A percentile compares a stretch with the other conserved stretches of the same genome.
Conservation (phyloP, 2,329 filamentous ascomycete species). For the Cryphonectria nitschkei region DNA sequence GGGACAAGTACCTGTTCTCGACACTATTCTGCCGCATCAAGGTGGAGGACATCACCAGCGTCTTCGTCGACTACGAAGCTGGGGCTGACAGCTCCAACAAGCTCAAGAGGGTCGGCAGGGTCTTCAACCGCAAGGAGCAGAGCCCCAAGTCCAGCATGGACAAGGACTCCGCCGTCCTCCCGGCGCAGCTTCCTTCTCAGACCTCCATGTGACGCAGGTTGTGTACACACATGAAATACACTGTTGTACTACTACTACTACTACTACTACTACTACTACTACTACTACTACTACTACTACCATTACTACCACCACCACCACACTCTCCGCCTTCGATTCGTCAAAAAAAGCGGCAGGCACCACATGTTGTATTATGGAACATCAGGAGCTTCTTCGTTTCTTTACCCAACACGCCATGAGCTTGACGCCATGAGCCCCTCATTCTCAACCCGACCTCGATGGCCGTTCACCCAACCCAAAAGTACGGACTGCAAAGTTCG, state of each 20-base stretch:
- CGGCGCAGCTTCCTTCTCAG: slow-evolving; percentile 13
- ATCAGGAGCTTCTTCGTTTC: slow-evolving; percentile 1
- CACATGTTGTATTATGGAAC: slow-evolving; percentile 19
- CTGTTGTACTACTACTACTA: neutral
- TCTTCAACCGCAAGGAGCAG: slow-evolving; percentile 57
- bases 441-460: slow-evolving; percentile 14
- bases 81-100: slow-evolving; percentile 52
- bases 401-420: slow-evolving; percentile 10
- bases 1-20: slow-evolving; percentile 92
- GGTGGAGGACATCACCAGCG: slow-evolving; percentile 60
- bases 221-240: neutral
- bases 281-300: neutral
- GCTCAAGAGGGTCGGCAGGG: slow-evolving; percentile 59
- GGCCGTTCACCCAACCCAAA: slow-evolving; percentile 3
- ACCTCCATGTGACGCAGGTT: neutral
- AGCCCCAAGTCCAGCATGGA: slow-evolving; percentile 56
- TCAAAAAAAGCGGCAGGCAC: slow-evolving; percentile 16
- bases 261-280: neutral
- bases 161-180: slow-evolving; percentile 29
- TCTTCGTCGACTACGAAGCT: slow-evolving; percentile 56
- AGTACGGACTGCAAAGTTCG: slow-evolving; percentile 5
- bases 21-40: slow-evolving; percentile 90
- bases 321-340: slow-evolving; percentile 9
- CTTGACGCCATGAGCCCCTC: slow-evolving; percentile 21
- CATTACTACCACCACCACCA: slow-evolving; percentile 5